These are phyloP conservation scores for Anisogramma anomala DNA, from an alignment of 2,329 filamentous ascomycete species.

Conservation along the genomic window DNA sequence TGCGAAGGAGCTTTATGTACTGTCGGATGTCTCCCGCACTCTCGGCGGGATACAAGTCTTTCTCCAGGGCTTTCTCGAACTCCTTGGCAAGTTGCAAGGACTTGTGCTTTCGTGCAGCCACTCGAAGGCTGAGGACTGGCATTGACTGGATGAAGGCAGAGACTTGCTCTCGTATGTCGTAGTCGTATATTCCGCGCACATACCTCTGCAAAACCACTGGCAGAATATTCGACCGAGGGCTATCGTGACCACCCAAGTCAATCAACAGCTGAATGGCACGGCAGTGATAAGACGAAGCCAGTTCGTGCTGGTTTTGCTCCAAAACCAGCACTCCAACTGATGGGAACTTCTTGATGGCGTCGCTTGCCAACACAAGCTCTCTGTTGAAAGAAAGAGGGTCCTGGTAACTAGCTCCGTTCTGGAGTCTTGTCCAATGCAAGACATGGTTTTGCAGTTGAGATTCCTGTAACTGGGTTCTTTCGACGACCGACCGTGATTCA, in stretches of 20 bases:
- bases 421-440: slow-evolving; percentile 34
- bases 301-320: slow-evolving; percentile 42
- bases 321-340: slow-evolving; percentile 42
- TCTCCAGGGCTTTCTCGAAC: slow-evolving; percentile 41
- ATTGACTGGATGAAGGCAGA: slow-evolving; percentile 22
- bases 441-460: slow-evolving; percentile 28
- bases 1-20: slow-evolving; percentile 41
- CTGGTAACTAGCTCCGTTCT: slow-evolving; percentile 26
- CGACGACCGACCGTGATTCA: slow-evolving; percentile 28
- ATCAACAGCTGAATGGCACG: slow-evolving; percentile 31
- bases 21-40: slow-evolving; percentile 28
- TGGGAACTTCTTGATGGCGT: slow-evolving; percentile 38
- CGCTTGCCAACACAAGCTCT: slow-evolving; percentile 36
- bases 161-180: slow-evolving; percentile 34
- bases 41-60: slow-evolving; percentile 31
- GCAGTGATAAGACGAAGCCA: slow-evolving; percentile 36
- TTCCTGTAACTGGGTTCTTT: slow-evolving; percentile 25
- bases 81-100: slow-evolving; percentile 44
- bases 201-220: slow-evolving; percentile 32
- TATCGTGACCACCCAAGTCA: slow-evolving; percentile 23
- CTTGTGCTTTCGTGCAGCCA: slow-evolving; percentile 39
- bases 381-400: slow-evolving; percentile 42
- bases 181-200: slow-evolving; percentile 38
- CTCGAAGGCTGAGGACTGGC: slow-evolving; percentile 25
- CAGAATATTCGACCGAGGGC: slow-evolving; percentile 17